Percentiles rank a stretch among this genome's conserved stretches.
Conservation (phyloP, 1,284 basidiomycete genomes). For the Boletellus dicymbophilus region DNA sequence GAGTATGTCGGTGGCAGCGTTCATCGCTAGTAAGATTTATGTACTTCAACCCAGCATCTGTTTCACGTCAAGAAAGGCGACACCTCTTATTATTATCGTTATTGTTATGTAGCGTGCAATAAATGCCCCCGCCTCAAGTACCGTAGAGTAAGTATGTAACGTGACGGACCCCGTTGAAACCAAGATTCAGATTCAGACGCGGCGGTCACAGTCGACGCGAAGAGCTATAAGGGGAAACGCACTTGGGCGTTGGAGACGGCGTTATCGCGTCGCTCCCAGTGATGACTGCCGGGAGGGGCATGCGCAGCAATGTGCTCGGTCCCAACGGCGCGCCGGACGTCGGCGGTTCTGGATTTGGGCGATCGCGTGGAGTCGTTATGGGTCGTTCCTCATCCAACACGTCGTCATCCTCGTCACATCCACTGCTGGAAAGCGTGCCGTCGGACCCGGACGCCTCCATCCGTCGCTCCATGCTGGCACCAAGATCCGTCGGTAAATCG, state of each 20-base stretch:
- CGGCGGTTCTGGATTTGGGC: constrained; percentile 42
- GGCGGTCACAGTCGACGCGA: constrained; percentile 29
- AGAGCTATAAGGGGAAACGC: constrained; percentile 12
- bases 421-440: too few relatives aligned
- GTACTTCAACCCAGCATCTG: too few relatives aligned
- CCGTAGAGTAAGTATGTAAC: too few relatives aligned
- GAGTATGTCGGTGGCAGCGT: too few relatives aligned
- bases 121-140: too few relatives aligned
- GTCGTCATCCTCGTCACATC: background rate
- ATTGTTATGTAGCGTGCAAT: too few relatives aligned
- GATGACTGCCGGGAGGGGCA: constrained; percentile 41
- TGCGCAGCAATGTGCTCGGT: constrained; percentile 36
- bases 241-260: constrained; percentile 42
- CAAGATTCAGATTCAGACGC: background rate
- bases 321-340: constrained; percentile 38
- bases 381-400: constrained; percentile 1
- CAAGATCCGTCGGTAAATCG: background rate
- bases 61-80: too few relatives aligned
- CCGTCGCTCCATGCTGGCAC: background rate
- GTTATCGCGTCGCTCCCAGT: constrained; percentile 45
- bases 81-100: too few relatives aligned
- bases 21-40: too few relatives aligned
- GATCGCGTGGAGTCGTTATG: constrained; percentile 37
- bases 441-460: background rate
- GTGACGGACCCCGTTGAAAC: too few relatives aligned